Evolutionary conservation across 345 rosid genomes (phyloP).

Genomic region (Sonneratia caseolaris): DNA sequence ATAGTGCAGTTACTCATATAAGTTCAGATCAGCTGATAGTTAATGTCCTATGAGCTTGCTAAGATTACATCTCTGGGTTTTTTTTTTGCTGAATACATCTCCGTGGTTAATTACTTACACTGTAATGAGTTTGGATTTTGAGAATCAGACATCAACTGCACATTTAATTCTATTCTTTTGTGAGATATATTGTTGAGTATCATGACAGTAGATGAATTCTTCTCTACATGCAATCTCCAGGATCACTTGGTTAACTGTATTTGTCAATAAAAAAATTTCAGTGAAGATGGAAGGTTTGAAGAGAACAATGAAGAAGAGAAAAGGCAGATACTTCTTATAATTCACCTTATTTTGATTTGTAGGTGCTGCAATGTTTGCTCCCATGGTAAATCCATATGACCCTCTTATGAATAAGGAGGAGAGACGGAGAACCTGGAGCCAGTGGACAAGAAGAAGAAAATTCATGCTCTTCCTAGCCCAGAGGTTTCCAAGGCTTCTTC

Average conservation of each 20-base stretch:
- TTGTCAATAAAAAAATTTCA: too few species aligned
- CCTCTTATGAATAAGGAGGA: constrained; percentile 46
- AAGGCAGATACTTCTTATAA: neutral
- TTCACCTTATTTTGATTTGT: neutral
- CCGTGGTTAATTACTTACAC: too few species aligned
- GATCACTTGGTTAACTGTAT: neutral
- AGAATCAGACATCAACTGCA: neutral
- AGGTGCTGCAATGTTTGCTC: constrained; percentile 49
- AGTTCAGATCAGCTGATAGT: neutral
- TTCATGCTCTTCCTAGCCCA: constrained; percentile 54
- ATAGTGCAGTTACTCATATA: neutral
- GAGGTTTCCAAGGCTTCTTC: constrained; percentile 42
- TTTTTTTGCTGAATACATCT: too few species aligned
- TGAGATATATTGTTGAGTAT: neutral
- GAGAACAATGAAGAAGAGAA: neutral
- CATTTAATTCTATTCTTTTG: neutral
- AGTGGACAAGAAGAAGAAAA: constrained; percentile 47
- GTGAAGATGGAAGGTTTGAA: too few species aligned
- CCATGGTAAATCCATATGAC: constrained; percentile 63
- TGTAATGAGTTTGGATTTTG: neutral
- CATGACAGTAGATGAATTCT: neutral
- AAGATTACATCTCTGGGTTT: neutral
- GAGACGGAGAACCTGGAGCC: constrained; percentile 41
- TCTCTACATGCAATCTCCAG: neutral
- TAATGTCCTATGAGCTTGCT: neutral